Percentiles rank a stretch among this genome's conserved stretches.
Evolutionary conservation across 2,329 filamentous ascomycete species (phyloP).

Genomic region (Gremmenia infestans): DNA sequence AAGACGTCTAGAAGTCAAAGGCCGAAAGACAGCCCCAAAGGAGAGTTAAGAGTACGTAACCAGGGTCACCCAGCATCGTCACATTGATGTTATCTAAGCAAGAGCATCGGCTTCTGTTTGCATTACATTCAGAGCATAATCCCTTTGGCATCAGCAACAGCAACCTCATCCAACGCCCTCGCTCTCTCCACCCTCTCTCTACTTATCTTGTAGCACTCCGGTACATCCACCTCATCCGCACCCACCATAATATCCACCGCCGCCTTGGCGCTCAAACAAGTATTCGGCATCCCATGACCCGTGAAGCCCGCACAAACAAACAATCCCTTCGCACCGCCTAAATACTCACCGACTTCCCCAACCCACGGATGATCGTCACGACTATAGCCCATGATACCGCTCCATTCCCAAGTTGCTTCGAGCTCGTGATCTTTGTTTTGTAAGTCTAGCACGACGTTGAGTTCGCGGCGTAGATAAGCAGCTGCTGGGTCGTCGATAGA

Average conservation of each 20-base stretch:
- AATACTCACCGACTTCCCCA: constrained; percentile 52
- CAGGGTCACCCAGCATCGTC: too few relatives aligned
- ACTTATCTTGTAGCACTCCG: constrained; percentile 34
- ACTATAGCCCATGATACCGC: constrained; percentile 74
- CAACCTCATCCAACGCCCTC: constrained; percentile 22
- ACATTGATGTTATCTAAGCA: too few relatives aligned
- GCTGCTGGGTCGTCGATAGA: constrained; percentile 45
- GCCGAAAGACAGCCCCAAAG: too few relatives aligned
- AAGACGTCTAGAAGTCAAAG: too few relatives aligned
- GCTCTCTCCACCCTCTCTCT: constrained; percentile 20
- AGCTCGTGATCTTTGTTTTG: constrained; percentile 38
- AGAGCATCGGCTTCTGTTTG: too few relatives aligned
- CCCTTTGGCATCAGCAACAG: constrained; percentile 22
- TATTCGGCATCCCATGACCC: constrained; percentile 73
- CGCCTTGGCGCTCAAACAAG: constrained; percentile 60
- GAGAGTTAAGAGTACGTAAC: too few relatives aligned
- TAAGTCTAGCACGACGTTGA: constrained; percentile 26
- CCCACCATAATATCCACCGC: constrained; percentile 55
- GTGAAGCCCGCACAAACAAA: constrained; percentile 65
- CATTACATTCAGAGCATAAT: too few relatives aligned
- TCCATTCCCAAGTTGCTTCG: constrained; percentile 54
- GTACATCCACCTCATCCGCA: constrained; percentile 38
- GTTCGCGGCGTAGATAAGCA: constrained; percentile 25
- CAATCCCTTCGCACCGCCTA: constrained; percentile 49
- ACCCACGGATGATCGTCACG: constrained; percentile 67